phyloP scores from a whole-genome alignment of 495 filamentous ascomycete genomes.

The Annulohypoxylon maeteangense region DNA sequence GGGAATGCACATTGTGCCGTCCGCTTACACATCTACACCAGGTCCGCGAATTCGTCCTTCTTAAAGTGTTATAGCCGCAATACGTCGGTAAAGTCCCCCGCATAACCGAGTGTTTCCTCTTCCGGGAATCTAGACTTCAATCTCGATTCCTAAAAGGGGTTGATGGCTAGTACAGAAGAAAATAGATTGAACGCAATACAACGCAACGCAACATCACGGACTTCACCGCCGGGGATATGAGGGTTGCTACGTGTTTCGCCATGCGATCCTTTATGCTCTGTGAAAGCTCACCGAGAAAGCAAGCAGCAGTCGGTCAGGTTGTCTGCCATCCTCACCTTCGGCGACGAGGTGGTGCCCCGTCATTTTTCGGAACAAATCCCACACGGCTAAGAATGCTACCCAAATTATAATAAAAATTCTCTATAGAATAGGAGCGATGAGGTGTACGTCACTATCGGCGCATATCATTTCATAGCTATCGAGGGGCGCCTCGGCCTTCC shows the following conservation, averaged over 20 bases:
- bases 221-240: neutral
- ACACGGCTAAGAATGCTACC: neutral
- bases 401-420: neutral
- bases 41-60: neutral
- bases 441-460: neutral
- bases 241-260: neutral
- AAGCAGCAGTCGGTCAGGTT: neutral
- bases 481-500: neutral
- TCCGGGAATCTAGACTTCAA: neutral
- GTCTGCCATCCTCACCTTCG: neutral
- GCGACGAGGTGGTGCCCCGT: neutral
- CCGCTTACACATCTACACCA: slow-evolving; percentile 6
- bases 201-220: neutral
- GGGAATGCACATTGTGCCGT: neutral
- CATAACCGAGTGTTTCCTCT: neutral
- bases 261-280: neutral
- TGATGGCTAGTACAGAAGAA: neutral
- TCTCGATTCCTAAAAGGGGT: neutral
- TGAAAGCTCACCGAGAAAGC: neutral
- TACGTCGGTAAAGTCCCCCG: neutral
- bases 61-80: neutral
- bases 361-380: neutral
- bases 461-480: neutral
- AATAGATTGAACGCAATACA: neutral
- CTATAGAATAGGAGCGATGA: neutral